phyloP scores from a whole-genome alignment of 495 filamentous ascomycete species.

The Talaromyces proteolyticus region DNA sequence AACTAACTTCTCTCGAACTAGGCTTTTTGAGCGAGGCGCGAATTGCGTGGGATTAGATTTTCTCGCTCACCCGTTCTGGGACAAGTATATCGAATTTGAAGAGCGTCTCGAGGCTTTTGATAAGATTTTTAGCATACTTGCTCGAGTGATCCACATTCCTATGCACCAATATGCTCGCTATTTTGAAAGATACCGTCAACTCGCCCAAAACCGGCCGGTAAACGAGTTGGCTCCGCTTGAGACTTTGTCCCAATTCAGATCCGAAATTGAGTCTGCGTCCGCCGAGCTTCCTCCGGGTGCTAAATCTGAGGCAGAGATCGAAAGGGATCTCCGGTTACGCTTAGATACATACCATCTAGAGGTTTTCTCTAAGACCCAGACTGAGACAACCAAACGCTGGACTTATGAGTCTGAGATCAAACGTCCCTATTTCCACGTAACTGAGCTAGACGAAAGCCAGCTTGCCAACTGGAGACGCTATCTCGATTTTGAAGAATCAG shows the following conservation, averaged over 20 bases:
- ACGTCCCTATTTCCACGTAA: conserved; percentile 95
- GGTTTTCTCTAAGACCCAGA: conserved; percentile 74
- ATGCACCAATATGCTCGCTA: conserved; percentile 97
- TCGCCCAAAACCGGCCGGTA: conserved; percentile 69
- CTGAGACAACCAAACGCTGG: conserved; percentile 90
- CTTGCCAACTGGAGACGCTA: conserved; percentile 95
- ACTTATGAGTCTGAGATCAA: conserved; percentile 93
- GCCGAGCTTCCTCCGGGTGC: conserved; percentile 35
- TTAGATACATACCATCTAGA: conserved; percentile 78
- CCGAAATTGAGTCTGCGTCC: conserved; percentile 58
- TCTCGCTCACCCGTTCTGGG: conserved; percentile 93
- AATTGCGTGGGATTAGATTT: conserved; percentile 87
- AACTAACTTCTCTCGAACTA: conserved; percentile 38
- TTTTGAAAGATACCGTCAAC: conserved; percentile 81
- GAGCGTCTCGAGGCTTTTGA: conserved; percentile 82
- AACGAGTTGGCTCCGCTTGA: conserved; percentile 66
- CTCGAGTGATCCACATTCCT: conserved; percentile 84
- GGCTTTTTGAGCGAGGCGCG: conserved; percentile 90
- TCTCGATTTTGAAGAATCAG: conserved; percentile 89
- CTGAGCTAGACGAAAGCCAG: conserved; percentile 80
- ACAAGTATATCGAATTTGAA: conserved; percentile 96
- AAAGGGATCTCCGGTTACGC: conserved; percentile 72
- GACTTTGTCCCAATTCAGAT: conserved; percentile 58
- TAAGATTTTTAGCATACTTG: conserved; percentile 79
- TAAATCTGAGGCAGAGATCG: conserved; percentile 70